Evolutionary conservation across 2,329 filamentous ascomycete species (phyloP).

Genomic region (Plenodomus biglobosus): DNA sequence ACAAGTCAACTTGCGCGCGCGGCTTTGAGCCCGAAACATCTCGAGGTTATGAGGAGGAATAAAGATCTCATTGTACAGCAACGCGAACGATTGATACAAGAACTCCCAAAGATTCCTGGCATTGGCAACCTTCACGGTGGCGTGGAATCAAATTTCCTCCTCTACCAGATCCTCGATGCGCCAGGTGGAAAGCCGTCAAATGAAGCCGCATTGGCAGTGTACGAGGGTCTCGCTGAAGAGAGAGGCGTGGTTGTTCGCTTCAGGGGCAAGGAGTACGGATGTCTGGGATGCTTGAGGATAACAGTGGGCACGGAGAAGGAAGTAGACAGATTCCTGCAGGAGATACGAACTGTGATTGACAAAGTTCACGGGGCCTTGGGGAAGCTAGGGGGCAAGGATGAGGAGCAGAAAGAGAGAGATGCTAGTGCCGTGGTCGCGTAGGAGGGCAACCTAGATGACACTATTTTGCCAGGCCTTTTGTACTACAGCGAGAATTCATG

Average conservation of each 20-base stretch:
- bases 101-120: conserved; percentile 73
- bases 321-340: conserved; percentile 73
- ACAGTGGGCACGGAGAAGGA: conserved; percentile 90
- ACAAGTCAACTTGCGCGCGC: conserved; percentile 78
- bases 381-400: conserved; percentile 38
- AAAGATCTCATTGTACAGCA: conserved; percentile 71
- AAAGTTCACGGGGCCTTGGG: conserved; percentile 49
- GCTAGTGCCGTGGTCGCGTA: conserved; percentile 55
- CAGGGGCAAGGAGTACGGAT: conserved; percentile 88
- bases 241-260: conserved; percentile 92
- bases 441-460: too few relatives aligned
- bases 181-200: conserved; percentile 75
- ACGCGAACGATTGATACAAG: conserved; percentile 71
- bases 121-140: conserved; percentile 82
- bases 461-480: too few relatives aligned
- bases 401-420: conserved; percentile 51
- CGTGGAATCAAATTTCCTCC: conserved; percentile 79
- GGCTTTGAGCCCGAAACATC: conserved; percentile 67
- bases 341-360: conserved; percentile 60
- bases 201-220: conserved; percentile 72
- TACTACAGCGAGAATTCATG: too few relatives aligned
- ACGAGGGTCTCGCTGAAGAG: conserved; percentile 80
- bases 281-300: conserved; percentile 82
- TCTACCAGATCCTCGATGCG: conserved; percentile 81
- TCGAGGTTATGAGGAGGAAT: conserved; percentile 73